Evolutionary conservation across 257 asterid species (phyloP), one percentile per base, ranked within the genome.

Genomic region (Cruciata laevipes): DNA sequence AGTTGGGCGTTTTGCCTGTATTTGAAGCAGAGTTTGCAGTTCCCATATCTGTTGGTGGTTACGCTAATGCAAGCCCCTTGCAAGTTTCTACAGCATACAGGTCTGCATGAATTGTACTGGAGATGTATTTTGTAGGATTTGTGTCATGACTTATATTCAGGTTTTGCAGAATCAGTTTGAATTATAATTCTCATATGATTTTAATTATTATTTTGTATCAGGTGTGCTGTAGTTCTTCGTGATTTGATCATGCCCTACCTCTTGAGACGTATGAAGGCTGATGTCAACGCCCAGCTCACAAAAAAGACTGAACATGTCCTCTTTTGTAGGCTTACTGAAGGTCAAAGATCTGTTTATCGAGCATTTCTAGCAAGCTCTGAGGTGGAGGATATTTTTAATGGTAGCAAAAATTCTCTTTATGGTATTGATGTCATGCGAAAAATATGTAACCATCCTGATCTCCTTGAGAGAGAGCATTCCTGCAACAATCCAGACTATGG

Each of bases 51-150:
- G 95, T 93, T 74, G 98, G 98, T 69, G 98, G 98, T 55, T 93
- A 93, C 78, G 96, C 97, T 65, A 94, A 94, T 81, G 99, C 99
- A 61, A 80, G 89, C 27, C 97, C 99, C 9, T 79, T 94, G 77
- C 99, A 94, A 84, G 99, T 94, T 68, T 94, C 99, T 75, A 94
- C 97, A 44, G 97, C 99, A 68, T 94, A 90, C 90, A 88, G 98
- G 98, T 92, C 56, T 74, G 76, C 17, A 5, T 66, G 4, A 14
- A 42, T 65, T 40, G 6, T 65, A 42, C 49, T 30, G 12, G 16
- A 9, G 35, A 37, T 68, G 11, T 25, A 44, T 35, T 16, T 44
- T 30, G 63, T 27, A 25, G 71, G 53, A 67, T 55, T 13, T 33
- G 20, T 35, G 63, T 14, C 10, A 9, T 53, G 65, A 6, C 35